Evolutionary conservation across 2,329 filamentous ascomycete species (phyloP).

Genomic region (Fusarium sp.): DNA sequence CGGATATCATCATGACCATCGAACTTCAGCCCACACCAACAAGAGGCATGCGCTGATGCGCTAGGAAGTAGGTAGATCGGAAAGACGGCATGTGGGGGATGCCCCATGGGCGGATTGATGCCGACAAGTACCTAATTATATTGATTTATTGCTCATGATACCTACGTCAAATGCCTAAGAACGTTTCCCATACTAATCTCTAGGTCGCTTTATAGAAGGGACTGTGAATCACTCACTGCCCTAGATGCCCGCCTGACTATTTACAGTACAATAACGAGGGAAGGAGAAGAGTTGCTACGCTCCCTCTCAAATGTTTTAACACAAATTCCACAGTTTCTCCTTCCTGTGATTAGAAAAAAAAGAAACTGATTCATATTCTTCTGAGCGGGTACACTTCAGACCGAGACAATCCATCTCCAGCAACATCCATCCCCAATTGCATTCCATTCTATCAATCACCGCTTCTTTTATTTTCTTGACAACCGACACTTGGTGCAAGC

Average conservation of each 20-base stretch:
- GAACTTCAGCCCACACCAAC: conserved; percentile 19
- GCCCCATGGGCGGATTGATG: not conserved
- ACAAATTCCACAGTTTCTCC: conserved; percentile 12
- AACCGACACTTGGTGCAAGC: not conserved
- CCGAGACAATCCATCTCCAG: conserved; percentile 17
- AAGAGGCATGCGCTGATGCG: conserved; percentile 5
- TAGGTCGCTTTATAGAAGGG: not conserved
- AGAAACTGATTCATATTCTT: conserved; percentile 16
- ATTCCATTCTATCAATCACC: not conserved
- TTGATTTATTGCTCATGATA: not conserved
- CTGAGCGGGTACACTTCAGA: not conserved
- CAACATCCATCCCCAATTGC: conserved; percentile 4
- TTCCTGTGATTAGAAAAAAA: conserved; percentile 24
- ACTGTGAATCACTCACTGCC: not conserved
- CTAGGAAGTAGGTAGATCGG: conserved; percentile 20
- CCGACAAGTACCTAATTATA: conserved; percentile 13
- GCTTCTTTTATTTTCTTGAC: conserved; percentile 7
- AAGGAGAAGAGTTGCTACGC: conserved; percentile 4
- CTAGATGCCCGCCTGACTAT: not conserved
- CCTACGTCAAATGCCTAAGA: not conserved
- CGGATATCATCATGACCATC: conserved; percentile 15
- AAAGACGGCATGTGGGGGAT: conserved; percentile 38
- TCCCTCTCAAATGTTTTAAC: conserved; percentile 15
- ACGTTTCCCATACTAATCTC: not conserved
- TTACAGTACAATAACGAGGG: not conserved